Base-by-base conservation (phyloP, 2,329 filamentous ascomycete species). In the Aspergillus awamori region DNA sequence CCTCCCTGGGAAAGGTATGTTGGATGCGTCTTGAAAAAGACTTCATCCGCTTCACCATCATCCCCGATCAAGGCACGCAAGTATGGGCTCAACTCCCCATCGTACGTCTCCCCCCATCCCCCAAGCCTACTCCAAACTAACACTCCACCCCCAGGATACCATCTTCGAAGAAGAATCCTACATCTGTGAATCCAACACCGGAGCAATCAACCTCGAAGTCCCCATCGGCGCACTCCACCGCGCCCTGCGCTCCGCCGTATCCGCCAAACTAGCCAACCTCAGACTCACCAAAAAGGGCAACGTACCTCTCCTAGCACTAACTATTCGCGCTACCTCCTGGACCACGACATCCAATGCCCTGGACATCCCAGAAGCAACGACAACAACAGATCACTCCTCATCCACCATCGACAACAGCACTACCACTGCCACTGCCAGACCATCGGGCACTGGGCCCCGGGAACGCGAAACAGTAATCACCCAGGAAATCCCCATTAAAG, bases 121-220 rank as follows among this genome's bases (percentile, higher is more conserved):
- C n/a, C 33, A 6, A 17, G 11, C 17, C 28, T 15, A 13, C 15
- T 15, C 17, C 2, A 17, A 39, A 45, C 11, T 8, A 53, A 53
- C 2, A 7, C 7, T 24, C 8, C 28, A 45, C n/a, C 11, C 7
- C 58, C 66, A 77, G 84, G 91, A 96, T 72, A 88, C 92, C 68
- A 92, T 99, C 70, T 98, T 99, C 76, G 91, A 96, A 85, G 73
- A 75, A 60, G 65, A 66, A 8, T 93, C 73, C 67, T 97, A 96
- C 80, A 86, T 87, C 57, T 88, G 98, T 67, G 90, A 97, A 75
- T 97, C 93, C 53, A 91, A 91, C 54, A 89, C 93, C 52, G 97
- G 97, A 78, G 91, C 93, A 57, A 97, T 99, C 79, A 97, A 99
- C 78, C 89, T 99, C 65, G 95, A 99, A 79, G 86, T 99, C 1